phyloP scores from a whole-genome alignment of 306 rosid species.

The Lathyrus tuberosus region DNA sequence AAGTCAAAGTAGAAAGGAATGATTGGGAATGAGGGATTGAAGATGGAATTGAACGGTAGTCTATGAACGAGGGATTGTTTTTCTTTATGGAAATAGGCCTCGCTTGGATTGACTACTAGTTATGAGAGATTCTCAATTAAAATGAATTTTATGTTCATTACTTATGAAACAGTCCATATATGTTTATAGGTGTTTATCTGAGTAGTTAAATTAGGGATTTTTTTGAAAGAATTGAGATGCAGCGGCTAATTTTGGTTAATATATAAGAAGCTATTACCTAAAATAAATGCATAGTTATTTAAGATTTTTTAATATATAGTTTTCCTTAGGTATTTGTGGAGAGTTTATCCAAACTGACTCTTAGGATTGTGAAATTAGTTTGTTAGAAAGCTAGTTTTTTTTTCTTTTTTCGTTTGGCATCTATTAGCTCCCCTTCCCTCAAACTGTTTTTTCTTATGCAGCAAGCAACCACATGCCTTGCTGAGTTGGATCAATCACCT shows the following conservation, averaged over 20 bases:
- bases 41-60: slow-evolving; percentile 17
- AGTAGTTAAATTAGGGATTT: not conserved
- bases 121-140: not conserved
- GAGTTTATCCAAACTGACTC: not conserved
- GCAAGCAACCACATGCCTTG: slow-evolving; percentile 88
- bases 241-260: not conserved
- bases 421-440: not conserved
- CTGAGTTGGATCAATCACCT: slow-evolving; percentile 94
- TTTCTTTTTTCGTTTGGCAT: slow-evolving; percentile 8
- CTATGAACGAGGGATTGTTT: slow-evolving; percentile 34
- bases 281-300: not conserved
- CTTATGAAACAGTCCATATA: not conserved
- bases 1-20: not conserved
- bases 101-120: not conserved
- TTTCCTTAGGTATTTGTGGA: not conserved
- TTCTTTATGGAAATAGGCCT: not conserved
- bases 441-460: slow-evolving; percentile 51
- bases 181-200: not conserved
- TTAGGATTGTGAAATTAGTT: not conserved
- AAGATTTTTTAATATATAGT: not conserved
- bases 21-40: slow-evolving; percentile 31
- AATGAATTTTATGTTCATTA: slow-evolving; percentile 2
- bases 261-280: not conserved
- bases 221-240: slow-evolving; percentile 2
- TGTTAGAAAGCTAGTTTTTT: slow-evolving; percentile 7